phyloP scores from a whole-genome alignment of 192 early-diverging fungal species.

The Coemansia biformis region DNA sequence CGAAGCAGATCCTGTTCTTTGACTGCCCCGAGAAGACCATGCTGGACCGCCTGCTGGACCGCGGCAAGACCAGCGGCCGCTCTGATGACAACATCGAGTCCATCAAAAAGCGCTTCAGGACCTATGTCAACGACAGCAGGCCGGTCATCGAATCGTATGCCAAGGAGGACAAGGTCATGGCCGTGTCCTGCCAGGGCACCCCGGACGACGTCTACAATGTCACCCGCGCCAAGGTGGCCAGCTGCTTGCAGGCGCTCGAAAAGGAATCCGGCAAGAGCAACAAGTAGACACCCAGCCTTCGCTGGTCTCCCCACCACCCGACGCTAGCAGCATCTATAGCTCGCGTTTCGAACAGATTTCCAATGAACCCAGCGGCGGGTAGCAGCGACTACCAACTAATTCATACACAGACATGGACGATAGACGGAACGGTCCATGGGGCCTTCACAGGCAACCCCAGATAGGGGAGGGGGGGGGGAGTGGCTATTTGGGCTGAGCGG shows the following conservation, averaged over 20 bases:
- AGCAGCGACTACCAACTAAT: too few species aligned
- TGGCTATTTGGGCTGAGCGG: too few species aligned
- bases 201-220: conserved; percentile 64
- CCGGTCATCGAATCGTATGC: conserved; percentile 85
- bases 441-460: too few species aligned
- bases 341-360: too few species aligned
- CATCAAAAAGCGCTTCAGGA: conserved; percentile 90
- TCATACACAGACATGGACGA: too few species aligned
- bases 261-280: neutral
- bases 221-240: conserved; percentile 46
- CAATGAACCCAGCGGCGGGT: too few species aligned
- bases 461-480: too few species aligned
- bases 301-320: neutral
- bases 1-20: conserved; percentile 82
- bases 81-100: conserved; percentile 93
- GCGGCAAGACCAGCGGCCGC: conserved; percentile 91
- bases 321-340: neutral
- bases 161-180: conserved; percentile 73
- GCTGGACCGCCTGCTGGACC: conserved; percentile 83
- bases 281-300: neutral
- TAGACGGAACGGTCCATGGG: too few species aligned
- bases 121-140: conserved; percentile 79
- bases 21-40: conserved; percentile 92
- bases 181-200: conserved; percentile 60
- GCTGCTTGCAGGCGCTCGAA: conserved; percentile 39